phyloP scores from a whole-genome alignment of 1,284 basidiomycete genomes.

The Ustilago tritici region DNA sequence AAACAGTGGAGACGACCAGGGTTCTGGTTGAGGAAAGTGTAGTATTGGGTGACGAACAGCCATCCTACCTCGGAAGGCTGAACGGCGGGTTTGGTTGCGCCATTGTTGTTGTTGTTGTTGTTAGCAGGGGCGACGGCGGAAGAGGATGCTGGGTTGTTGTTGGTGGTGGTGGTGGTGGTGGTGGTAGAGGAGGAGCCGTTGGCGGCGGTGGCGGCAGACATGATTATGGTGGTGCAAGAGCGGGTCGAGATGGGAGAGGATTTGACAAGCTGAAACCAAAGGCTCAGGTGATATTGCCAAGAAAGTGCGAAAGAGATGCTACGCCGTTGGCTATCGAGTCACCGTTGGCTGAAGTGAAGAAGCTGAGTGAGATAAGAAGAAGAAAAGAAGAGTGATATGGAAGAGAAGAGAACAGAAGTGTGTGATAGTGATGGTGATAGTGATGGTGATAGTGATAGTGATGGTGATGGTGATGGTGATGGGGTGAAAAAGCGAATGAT shows the following conservation, averaged over 20 bases:
- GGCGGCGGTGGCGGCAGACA: constrained; percentile 45
- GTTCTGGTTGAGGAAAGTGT: constrained; percentile 96
- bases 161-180: constrained; percentile 21
- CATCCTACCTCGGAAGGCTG: constrained; percentile 69
- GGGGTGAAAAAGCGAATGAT: not conserved
- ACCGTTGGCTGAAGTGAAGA: constrained; percentile 1
- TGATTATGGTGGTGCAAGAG: constrained; percentile 2
- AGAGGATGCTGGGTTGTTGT: constrained; percentile 28
- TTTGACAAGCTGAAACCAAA: not conserved
- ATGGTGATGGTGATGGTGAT: no score
- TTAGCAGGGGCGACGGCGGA: constrained; percentile 24
- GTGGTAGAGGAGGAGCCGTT: constrained; percentile 23
- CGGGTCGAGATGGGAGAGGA: not conserved
- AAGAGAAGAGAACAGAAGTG: not conserved
- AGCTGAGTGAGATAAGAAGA: not conserved
- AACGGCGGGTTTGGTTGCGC: constrained; percentile 44
- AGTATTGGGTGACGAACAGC: constrained; percentile 71
- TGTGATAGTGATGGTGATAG: constrained; percentile 3
- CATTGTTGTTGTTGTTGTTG: constrained; percentile 15
- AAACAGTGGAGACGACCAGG: constrained; percentile 97
- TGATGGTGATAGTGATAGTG: not conserved
- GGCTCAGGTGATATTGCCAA: not conserved
- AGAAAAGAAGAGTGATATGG: not conserved
- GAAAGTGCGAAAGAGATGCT: constrained; percentile 4
- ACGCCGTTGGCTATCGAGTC: not conserved